Evolutionary conservation across 441 rosid genomes (phyloP).

Genomic region (Gossypium armourianum): DNA sequence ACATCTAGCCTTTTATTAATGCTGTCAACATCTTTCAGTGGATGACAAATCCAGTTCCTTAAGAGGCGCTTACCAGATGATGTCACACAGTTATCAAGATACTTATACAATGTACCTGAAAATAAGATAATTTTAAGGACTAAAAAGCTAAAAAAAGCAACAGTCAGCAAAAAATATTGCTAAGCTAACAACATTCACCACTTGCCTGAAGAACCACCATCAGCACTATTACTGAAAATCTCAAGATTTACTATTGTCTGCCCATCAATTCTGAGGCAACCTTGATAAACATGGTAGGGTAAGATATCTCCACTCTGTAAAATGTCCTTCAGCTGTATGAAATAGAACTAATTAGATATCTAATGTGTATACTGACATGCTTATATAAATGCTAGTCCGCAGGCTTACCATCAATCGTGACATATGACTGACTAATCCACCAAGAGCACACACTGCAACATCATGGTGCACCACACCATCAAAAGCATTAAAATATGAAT

Average conservation of each 20-base stretch:
- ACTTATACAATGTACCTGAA: slow-evolving; percentile 76
- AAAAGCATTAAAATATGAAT: slow-evolving; percentile 38
- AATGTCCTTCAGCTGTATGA: slow-evolving; percentile 62
- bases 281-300: slow-evolving; percentile 70
- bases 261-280: slow-evolving; percentile 86
- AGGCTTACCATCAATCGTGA: slow-evolving; percentile 76
- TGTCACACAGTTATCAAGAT: slow-evolving; percentile 73
- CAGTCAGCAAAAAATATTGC: neutral
- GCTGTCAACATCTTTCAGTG: slow-evolving; percentile 58
- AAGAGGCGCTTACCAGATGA: slow-evolving; percentile 75
- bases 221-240: slow-evolving; percentile 63
- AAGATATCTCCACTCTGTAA: slow-evolving; percentile 58
- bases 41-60: slow-evolving; percentile 90
- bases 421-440: slow-evolving; percentile 66
- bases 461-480: slow-evolving; percentile 41
- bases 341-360: slow-evolving; percentile 12
- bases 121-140: slow-evolving; percentile 16
- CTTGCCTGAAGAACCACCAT: slow-evolving; percentile 75
- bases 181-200: slow-evolving; percentile 17
- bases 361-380: neutral
- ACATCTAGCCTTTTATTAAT: slow-evolving; percentile 71
- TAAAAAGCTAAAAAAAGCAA: neutral
- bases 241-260: slow-evolving; percentile 89
- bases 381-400: slow-evolving; percentile 10
- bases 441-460: slow-evolving; percentile 57